Base-by-base conservation (phyloP, 2,329 filamentous ascomycete species). In the Dothistroma pini region DNA sequence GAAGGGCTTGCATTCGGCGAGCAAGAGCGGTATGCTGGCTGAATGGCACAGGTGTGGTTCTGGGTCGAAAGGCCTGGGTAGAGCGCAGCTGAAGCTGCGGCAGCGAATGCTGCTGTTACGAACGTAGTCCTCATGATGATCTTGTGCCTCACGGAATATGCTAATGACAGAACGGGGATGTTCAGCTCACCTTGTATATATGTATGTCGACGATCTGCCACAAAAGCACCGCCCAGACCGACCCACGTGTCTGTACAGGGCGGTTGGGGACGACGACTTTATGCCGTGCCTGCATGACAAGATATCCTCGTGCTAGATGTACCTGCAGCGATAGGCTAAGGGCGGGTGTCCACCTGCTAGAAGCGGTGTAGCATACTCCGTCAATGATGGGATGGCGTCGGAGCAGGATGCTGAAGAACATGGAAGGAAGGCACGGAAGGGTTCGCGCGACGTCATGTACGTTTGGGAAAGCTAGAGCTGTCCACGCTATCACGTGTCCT, bases 21-120 rank as follows among this genome's bases (percentile, higher is more conserved):
- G 74, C 83, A 85, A 1, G 83, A 85, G 34, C 82, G 75, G 65
- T 69, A 69, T 50, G 66, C 59, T 8, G 66, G 66, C 14, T 63
- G 55, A 16, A 85, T 72, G 16, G 78, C 75, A 68, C 84, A 86
- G 11, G 82, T 85, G 70, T 86, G 84, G 71, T 86, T 86, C 49
- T 78, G 69, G 19, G 76, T 75, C 64, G 77, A 82, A 63, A 83
- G 75, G 58, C 77, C 75, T 22, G 41, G 54, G 56, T 81, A 81
- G 5, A 81, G 72, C 60, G 76, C 74, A 22, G 78, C 79, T 14
- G 61, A 51, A 12, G 63, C 66, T 7, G 63, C 41, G 4, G 61
- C 59, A 11, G 68, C 62, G 29, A 69, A 56, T 31, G 58, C 52
- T 14, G 60, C 61, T 41, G 57, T 60, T 35, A 54, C 57, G 47